Conservation (phyloP, 2,329 filamentous ascomycete genomes). For the Coniochaeta ligniaria region DNA sequence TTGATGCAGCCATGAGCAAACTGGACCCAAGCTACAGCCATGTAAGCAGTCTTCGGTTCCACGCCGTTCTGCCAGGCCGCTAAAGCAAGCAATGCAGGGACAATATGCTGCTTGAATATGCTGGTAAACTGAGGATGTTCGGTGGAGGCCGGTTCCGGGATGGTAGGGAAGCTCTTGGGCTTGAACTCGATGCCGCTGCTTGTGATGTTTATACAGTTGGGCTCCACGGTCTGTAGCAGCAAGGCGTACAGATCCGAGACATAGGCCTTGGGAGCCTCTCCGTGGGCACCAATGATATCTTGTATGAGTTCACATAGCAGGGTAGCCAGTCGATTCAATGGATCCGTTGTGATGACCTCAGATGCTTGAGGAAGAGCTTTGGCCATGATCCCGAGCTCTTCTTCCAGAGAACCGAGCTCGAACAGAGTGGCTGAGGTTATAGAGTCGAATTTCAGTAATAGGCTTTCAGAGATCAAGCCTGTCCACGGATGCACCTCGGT, state of each 20-base stretch:
- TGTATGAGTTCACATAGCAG: conserved; percentile 39
- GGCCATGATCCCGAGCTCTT: conserved; percentile 56
- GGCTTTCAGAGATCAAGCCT: conserved; percentile 37
- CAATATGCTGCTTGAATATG: conserved; percentile 33
- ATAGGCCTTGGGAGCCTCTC: conserved; percentile 19
- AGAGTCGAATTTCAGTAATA: conserved; percentile 48
- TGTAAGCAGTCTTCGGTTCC: conserved; percentile 21
- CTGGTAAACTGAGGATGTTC: conserved; percentile 24
- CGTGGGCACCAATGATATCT: conserved; percentile 32
- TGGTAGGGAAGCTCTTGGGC: background rate
- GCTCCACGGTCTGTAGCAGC: conserved; percentile 2
- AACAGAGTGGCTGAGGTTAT: conserved; percentile 48
- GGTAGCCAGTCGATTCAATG: conserved; percentile 38
- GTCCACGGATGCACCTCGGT: conserved; percentile 34
- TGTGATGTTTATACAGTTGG: background rate
- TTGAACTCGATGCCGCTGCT: background rate
- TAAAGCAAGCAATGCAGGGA: conserved; percentile 38
- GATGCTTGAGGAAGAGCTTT: conserved; percentile 44
- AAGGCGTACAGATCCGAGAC: conserved; percentile 17
- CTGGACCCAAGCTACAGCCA: conserved; percentile 64
- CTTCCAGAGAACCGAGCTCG: conserved; percentile 56
- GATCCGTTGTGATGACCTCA: conserved; percentile 40
- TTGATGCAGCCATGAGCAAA: conserved; percentile 68
- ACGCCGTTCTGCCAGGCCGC: conserved; percentile 23
- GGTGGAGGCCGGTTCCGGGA: conserved; percentile 17